A percentile compares a stretch with the other conserved stretches of the same genome.
Conservation (phyloP, 768 basidiomycete species). For the Imleria badia region DNA sequence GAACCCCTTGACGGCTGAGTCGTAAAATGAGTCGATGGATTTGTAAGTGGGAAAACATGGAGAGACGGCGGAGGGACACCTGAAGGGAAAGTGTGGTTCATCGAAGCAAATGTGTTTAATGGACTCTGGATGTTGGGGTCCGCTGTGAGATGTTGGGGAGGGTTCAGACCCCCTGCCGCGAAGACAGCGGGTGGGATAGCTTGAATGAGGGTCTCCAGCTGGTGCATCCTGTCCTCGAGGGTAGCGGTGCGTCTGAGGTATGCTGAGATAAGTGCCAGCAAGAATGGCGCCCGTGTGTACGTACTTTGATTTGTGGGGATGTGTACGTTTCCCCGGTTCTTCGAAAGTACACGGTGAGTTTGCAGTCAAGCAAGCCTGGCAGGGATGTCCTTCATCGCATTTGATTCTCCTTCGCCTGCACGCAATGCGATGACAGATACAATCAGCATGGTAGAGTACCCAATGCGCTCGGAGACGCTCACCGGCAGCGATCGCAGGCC, state of each 20-base stretch:
- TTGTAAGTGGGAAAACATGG: slow-evolving; percentile 74
- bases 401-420: slow-evolving; percentile 77
- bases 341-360: slow-evolving; percentile 84
- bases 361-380: slow-evolving; percentile 83
- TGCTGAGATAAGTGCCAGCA: slow-evolving; percentile 4
- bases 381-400: slow-evolving; percentile 87
- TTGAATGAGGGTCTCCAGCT: slow-evolving; percentile 80
- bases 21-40: slow-evolving; percentile 78
- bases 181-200: slow-evolving; percentile 83
- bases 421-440: background rate
- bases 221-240: slow-evolving; percentile 86
- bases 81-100: slow-evolving; percentile 42
- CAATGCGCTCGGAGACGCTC: slow-evolving; percentile 33
- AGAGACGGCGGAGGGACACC: slow-evolving; percentile 79
- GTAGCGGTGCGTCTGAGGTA: slow-evolving; percentile 68
- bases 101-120: slow-evolving; percentile 39
- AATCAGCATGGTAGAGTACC: background rate
- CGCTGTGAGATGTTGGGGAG: slow-evolving; percentile 35
- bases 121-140: slow-evolving; percentile 34
- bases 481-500: slow-evolving; percentile 91
- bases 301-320: slow-evolving; percentile 87
- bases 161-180: slow-evolving; percentile 50
- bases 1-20: slow-evolving; percentile 41
- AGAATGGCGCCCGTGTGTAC: slow-evolving; percentile 28
- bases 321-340: slow-evolving; percentile 81